Percentiles rank a stretch among this genome's conserved stretches.
Evolutionary conservation across 257 asterid species (phyloP).

Genomic region (Solanum sitiens): DNA sequence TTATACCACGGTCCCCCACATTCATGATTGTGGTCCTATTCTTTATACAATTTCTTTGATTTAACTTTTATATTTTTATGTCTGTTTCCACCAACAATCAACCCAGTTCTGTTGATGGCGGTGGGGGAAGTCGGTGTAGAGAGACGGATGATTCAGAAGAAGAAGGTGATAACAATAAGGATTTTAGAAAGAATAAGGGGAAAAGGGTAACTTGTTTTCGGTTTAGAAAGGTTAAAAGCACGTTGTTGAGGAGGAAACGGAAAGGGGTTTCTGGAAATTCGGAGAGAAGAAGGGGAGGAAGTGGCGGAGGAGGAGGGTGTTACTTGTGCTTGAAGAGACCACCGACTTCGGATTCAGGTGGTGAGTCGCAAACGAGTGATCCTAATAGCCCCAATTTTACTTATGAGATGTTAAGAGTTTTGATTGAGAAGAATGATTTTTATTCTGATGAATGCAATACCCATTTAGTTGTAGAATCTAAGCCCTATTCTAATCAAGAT

Average conservation of each 20-base stretch:
- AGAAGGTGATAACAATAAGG: constrained; percentile 7
- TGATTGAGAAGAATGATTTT: constrained; percentile 81
- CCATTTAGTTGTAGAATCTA: constrained; percentile 27
- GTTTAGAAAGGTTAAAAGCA: constrained; percentile 39
- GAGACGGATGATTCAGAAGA: constrained; percentile 7
- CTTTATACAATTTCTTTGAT: not conserved
- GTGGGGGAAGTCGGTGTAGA: not conserved
- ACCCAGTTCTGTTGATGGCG: not conserved
- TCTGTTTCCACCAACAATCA: constrained; percentile 31
- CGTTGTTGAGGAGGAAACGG: constrained; percentile 25
- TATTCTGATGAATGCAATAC: constrained; percentile 66
- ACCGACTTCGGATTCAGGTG: constrained; percentile 42
- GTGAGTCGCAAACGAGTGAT: constrained; percentile 75
- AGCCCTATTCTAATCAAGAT: not conserved
- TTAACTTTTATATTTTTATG: constrained; percentile 17
- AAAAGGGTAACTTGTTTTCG: constrained; percentile 28
- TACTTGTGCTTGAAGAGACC: constrained; percentile 41
- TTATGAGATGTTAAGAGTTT: constrained; percentile 46
- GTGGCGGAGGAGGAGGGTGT: constrained; percentile 23
- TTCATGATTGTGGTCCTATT: constrained; percentile 8
- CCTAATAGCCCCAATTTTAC: constrained; percentile 70
- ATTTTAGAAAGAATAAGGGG: constrained; percentile 7
- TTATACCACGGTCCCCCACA: not conserved
- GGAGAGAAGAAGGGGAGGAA: constrained; percentile 12
- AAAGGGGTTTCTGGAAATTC: constrained; percentile 26